Evolutionary conservation across 2,329 filamentous ascomycete species (phyloP).

Genomic region (Cryphonectria parasitica): DNA sequence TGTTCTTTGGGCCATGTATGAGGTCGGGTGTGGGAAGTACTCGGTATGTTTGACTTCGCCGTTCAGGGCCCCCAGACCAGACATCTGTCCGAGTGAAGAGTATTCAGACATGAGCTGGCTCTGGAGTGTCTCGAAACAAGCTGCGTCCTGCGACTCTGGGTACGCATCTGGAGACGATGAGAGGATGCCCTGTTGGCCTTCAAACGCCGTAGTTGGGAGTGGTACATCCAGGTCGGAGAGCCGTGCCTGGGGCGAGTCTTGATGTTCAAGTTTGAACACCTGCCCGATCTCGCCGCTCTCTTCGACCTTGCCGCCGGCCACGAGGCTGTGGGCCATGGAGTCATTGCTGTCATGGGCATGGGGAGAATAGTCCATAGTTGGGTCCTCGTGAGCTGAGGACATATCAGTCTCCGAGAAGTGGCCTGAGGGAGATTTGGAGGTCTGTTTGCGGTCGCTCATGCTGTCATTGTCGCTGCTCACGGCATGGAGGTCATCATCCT

Average conservation of each 20-base stretch:
- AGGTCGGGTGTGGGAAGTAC: constrained; percentile 22
- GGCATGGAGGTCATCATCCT: constrained; percentile 34
- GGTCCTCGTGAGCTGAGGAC: constrained; percentile 29
- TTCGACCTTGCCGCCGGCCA: constrained; percentile 8
- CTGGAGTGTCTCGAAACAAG: constrained; percentile 19
- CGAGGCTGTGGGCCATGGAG: constrained; percentile 13
- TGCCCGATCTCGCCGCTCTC: not conserved
- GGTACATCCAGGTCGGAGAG: constrained; percentile 13
- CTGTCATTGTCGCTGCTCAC: constrained; percentile 40
- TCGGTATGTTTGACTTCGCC: constrained; percentile 16
- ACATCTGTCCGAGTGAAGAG: constrained; percentile 17
- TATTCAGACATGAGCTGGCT: constrained; percentile 17
- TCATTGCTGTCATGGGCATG: constrained; percentile 19
- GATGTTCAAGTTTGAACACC: not conserved
- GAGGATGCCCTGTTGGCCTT: constrained; percentile 11
- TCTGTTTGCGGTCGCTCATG: constrained; percentile 39
- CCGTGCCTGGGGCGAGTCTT: constrained; percentile 9
- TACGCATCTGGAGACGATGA: constrained; percentile 26
- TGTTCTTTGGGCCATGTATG: constrained; percentile 23
- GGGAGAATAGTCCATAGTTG: constrained; percentile 14
- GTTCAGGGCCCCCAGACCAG: constrained; percentile 12
- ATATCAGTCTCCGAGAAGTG: constrained; percentile 39
- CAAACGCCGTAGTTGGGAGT: constrained; percentile 15
- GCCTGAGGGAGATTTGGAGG: constrained; percentile 43
- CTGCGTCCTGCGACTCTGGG: constrained; percentile 14